Evolutionary conservation across 2,329 filamentous ascomycete species (phyloP).

Genomic region (Cladosporium cucumerinum): DNA sequence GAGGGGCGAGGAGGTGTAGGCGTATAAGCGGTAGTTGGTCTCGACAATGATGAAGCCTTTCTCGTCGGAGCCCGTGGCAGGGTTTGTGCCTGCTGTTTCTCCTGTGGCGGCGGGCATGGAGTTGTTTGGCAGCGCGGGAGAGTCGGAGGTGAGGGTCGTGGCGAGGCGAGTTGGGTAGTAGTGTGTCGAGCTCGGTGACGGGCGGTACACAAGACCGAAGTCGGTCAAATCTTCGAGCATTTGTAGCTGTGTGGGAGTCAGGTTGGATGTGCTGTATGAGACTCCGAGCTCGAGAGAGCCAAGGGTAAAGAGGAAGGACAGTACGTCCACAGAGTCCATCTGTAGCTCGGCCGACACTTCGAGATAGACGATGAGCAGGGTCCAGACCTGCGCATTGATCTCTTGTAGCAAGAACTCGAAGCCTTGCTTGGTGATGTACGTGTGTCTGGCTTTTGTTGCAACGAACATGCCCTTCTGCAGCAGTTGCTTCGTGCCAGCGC

Average conservation of each 20-base stretch:
- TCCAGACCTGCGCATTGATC: conserved; percentile 96
- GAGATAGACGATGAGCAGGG: conserved; percentile 86
- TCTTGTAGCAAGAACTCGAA: conserved; percentile 95
- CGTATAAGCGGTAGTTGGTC: conserved; percentile 96
- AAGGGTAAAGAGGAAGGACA: conserved; percentile 93
- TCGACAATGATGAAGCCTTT: conserved; percentile 92
- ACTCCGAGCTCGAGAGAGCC: conserved; percentile 88
- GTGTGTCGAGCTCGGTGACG: conserved; percentile 39
- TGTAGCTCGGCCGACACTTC: conserved; percentile 68
- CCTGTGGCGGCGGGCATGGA: conserved; percentile 65
- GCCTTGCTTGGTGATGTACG: conserved; percentile 79
- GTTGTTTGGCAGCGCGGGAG: conserved; percentile 67
- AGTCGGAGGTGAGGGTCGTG: conserved; percentile 82
- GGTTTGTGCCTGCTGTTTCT: conserved; percentile 26
- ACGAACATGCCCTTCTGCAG: conserved; percentile 79
- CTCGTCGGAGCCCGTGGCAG: conserved; percentile 39
- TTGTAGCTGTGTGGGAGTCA: conserved; percentile 76
- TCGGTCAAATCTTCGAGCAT: conserved; percentile 90
- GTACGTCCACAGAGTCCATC: conserved; percentile 87
- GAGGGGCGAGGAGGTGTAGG: conserved; percentile 89
- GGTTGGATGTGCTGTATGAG: conserved; percentile 80
- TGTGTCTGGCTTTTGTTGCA: conserved; percentile 46
- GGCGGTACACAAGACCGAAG: conserved; percentile 82
- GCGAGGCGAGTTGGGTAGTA: conserved; percentile 92
- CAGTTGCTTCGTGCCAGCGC: conserved; percentile 77